phyloP scores from a whole-genome alignment of 805 yeast species.

The Allodekkera sacchari region DNA sequence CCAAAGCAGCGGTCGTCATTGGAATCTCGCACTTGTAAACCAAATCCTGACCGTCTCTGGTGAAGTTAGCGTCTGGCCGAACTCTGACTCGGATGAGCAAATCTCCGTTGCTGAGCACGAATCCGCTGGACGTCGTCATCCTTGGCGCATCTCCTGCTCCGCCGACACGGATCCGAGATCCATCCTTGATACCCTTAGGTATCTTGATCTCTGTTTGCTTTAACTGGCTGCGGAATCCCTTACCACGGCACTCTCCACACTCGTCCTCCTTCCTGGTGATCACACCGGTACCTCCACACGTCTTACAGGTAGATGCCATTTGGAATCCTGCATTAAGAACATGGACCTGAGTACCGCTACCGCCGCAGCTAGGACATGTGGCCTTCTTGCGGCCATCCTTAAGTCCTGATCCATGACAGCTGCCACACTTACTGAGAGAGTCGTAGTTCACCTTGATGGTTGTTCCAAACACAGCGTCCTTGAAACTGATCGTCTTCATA shows the following conservation, averaged over 20 bases:
- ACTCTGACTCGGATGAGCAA: constrained; percentile 76
- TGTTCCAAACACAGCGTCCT: constrained; percentile 81
- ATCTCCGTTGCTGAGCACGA: constrained; percentile 74
- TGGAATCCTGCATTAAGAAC: constrained; percentile 88
- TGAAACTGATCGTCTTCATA: constrained; percentile 62
- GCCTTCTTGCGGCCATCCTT: constrained; percentile 64
- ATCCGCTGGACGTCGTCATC: constrained; percentile 63
- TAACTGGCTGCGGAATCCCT: constrained; percentile 65
- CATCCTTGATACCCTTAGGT: constrained; percentile 85
- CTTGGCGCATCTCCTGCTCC: constrained; percentile 90
- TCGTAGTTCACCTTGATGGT: constrained; percentile 59
- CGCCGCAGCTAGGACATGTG: constrained; percentile 84
- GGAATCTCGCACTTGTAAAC: constrained; percentile 61
- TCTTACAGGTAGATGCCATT: constrained; percentile 86
- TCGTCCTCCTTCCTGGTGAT: constrained; percentile 56
- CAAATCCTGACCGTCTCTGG: constrained; percentile 59
- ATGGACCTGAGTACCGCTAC: constrained; percentile 87
- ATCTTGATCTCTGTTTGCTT: constrained; percentile 75
- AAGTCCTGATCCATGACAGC: constrained; percentile 83
- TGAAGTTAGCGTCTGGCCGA: constrained; percentile 62
- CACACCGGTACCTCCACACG: constrained; percentile 88
- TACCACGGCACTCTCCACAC: constrained; percentile 80
- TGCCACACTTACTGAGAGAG: constrained; percentile 65
- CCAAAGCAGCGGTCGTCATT: constrained; percentile 94
- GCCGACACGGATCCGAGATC: constrained; percentile 72